These are phyloP conservation scores for Podaxis sp. DNA, from an alignment of 768 basidiomycete species.

Conservation along the genomic window DNA sequence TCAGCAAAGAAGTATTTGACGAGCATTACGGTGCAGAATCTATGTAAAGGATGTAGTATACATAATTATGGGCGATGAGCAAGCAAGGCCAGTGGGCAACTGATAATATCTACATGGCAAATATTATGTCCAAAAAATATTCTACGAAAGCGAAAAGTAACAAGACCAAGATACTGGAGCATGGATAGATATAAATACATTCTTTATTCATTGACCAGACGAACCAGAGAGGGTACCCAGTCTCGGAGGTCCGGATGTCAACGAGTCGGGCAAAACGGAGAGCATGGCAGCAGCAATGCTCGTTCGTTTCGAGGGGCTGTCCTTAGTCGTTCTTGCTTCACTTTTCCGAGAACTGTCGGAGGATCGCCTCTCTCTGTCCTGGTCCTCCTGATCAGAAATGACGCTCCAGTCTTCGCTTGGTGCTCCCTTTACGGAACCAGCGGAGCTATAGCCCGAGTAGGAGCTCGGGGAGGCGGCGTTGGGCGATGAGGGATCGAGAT, in stretches of 20 bases:
- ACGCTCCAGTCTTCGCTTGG: constrained; percentile 88
- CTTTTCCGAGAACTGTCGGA: constrained; percentile 54
- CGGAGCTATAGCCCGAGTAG: constrained; percentile 54
- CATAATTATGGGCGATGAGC: background rate
- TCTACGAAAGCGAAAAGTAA: constrained; percentile 1
- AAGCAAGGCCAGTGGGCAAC: background rate
- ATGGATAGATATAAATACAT: background rate
- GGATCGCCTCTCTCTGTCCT: constrained; percentile 44
- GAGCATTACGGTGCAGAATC: constrained; percentile 44
- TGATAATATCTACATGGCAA: constrained; percentile 5
- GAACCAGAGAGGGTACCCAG: constrained; percentile 39
- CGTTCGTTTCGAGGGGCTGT: constrained; percentile 52
- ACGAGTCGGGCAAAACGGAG: constrained; percentile 59
- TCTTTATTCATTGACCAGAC: constrained; percentile 12
- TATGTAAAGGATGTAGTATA: constrained; percentile 26
- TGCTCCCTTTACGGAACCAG: constrained; percentile 49
- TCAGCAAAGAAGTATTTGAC: constrained; percentile 80
- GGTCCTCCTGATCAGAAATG: constrained; percentile 67
- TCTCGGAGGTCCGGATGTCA: constrained; percentile 41
- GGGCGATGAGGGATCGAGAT: constrained; percentile 23
- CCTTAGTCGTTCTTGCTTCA: constrained; percentile 33
- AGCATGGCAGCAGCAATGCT: constrained; percentile 62
- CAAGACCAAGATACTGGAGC: background rate
- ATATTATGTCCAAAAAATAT: background rate
- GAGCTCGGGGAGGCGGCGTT: constrained; percentile 31